Percentiles rank a stretch among this genome's conserved stretches.
phyloP scores from a whole-genome alignment of 1,139 yeast species.

The Geotrichum cucujoidarum region DNA sequence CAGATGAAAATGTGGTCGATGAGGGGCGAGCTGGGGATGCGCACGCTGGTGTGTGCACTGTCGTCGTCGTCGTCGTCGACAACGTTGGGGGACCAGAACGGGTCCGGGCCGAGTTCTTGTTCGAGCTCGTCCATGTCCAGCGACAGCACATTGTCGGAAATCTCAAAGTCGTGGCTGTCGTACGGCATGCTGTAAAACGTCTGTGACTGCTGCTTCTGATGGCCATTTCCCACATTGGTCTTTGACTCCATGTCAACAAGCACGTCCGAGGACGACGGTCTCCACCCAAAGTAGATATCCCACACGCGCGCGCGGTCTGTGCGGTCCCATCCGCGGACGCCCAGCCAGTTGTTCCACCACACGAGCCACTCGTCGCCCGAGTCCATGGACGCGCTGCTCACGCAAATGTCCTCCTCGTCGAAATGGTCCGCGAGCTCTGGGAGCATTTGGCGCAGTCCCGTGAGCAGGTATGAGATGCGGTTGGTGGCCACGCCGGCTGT shows the following conservation, averaged over 20 bases:
- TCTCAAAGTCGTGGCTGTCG: background rate
- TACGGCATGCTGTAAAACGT: background rate
- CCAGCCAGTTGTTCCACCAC: slow-evolving; percentile 93
- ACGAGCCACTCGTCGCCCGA: slow-evolving; percentile 84
- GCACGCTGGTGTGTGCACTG: slow-evolving; percentile 15
- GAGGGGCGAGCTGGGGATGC: slow-evolving; percentile 70
- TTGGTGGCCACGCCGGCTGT: slow-evolving; percentile 41
- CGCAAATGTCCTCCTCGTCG: slow-evolving; percentile 70
- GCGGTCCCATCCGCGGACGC: slow-evolving; percentile 77
- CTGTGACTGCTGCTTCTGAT: background rate
- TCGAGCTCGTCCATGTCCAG: slow-evolving; percentile 17
- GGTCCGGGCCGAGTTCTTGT: slow-evolving; percentile 30
- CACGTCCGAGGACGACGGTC: slow-evolving; percentile 36
- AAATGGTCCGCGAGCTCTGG: slow-evolving; percentile 77
- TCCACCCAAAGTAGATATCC: slow-evolving; percentile 83
- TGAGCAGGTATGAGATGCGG: slow-evolving; percentile 66
- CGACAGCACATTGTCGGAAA: background rate
- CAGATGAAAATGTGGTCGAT: slow-evolving; percentile 70
- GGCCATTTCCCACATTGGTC: slow-evolving; percentile 26
- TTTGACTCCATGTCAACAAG: slow-evolving; percentile 3
- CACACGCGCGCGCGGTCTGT: slow-evolving; percentile 81
- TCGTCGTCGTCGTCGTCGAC: slow-evolving; percentile 20
- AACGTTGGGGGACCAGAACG: slow-evolving; percentile 32
- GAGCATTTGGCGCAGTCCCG: slow-evolving; percentile 54
- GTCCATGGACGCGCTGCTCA: slow-evolving; percentile 40